A percentile compares a stretch with the other conserved stretches of the same genome.
Conservation (phyloP, 1,139 yeast species). For the Petasospora fabianii region DNA sequence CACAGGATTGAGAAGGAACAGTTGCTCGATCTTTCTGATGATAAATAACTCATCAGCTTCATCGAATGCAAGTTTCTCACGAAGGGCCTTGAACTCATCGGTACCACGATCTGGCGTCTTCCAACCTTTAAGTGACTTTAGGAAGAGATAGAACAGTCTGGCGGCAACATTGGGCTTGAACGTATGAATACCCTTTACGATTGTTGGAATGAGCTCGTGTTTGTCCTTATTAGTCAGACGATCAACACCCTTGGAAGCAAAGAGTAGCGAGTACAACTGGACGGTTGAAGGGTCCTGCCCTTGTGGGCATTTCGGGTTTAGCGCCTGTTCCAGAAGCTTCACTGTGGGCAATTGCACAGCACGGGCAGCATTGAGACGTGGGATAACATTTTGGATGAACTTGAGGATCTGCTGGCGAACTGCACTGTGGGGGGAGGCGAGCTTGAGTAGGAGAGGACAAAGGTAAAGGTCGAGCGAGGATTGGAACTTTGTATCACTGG, state of each 20-base stretch:
- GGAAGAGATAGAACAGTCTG: constrained; percentile 56
- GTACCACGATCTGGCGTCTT: constrained; percentile 47
- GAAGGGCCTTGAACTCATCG: constrained; percentile 37
- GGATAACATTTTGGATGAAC: constrained; percentile 62
- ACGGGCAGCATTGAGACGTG: constrained; percentile 60
- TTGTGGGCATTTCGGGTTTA: constrained; percentile 45
- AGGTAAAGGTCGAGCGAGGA: constrained; percentile 58
- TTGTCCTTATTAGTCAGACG: constrained; percentile 38
- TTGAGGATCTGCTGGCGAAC: constrained; percentile 68
- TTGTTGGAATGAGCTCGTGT: constrained; percentile 41
- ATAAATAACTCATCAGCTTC: constrained; percentile 39
- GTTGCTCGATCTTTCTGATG: constrained; percentile 45
- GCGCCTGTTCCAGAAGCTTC: constrained; percentile 61
- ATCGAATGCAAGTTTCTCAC: constrained; percentile 32
- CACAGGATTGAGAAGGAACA: constrained; percentile 55
- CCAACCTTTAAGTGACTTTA: constrained; percentile 52
- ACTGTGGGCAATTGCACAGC: constrained; percentile 56
- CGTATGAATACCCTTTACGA: constrained; percentile 44
- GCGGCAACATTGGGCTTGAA: constrained; percentile 43
- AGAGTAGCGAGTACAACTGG: constrained; percentile 60
- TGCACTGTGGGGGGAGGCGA: constrained; percentile 65
- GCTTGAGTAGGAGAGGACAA: constrained; percentile 73
- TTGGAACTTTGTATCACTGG: constrained; percentile 62
- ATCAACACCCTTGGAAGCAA: constrained; percentile 63
- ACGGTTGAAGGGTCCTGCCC: constrained; percentile 51